Evolutionary conservation across 2,329 filamentous ascomycete genomes (phyloP).

Genomic region (Aspergillus tanneri): DNA sequence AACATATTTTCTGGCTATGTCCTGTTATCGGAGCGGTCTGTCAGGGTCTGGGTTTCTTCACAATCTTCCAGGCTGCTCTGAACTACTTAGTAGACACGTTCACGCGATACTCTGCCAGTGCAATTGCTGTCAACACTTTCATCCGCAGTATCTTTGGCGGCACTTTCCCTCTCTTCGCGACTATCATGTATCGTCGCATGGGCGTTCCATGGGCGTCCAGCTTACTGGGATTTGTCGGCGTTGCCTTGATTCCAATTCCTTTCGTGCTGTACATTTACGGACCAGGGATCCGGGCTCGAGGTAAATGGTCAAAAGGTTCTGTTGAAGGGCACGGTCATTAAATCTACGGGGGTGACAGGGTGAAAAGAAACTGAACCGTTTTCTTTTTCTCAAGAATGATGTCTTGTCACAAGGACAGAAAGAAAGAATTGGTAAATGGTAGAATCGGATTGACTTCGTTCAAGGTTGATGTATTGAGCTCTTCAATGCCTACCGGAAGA

Average conservation of each 20-base stretch:
- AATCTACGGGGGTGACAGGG: too few relatives aligned
- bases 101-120: constrained; percentile 44
- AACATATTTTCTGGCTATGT: constrained; percentile 53
- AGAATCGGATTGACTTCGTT: too few relatives aligned
- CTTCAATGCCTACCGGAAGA: too few relatives aligned
- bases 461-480: too few relatives aligned
- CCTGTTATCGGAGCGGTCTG: constrained; percentile 58
- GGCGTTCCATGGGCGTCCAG: constrained; percentile 64
- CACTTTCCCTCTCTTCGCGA: constrained; percentile 51
- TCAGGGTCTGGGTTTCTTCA: constrained; percentile 73
- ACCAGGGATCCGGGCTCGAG: constrained; percentile 53
- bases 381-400: too few relatives aligned
- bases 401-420: too few relatives aligned
- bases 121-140: constrained; percentile 53
- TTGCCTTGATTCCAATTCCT: constrained; percentile 50
- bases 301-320: constrained; percentile 37
- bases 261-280: constrained; percentile 55
- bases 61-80: constrained; percentile 76
- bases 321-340: constrained; percentile 25
- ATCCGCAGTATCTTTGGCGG: constrained; percentile 49
- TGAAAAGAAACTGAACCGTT: too few relatives aligned
- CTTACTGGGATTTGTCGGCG: constrained; percentile 58
- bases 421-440: too few relatives aligned
- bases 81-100: constrained; percentile 76
- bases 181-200: constrained; percentile 60